These are phyloP conservation scores for Phytophthora cactorum DNA, from an alignment of 352 stramenopile genomes.

Conservation along the genomic window DNA sequence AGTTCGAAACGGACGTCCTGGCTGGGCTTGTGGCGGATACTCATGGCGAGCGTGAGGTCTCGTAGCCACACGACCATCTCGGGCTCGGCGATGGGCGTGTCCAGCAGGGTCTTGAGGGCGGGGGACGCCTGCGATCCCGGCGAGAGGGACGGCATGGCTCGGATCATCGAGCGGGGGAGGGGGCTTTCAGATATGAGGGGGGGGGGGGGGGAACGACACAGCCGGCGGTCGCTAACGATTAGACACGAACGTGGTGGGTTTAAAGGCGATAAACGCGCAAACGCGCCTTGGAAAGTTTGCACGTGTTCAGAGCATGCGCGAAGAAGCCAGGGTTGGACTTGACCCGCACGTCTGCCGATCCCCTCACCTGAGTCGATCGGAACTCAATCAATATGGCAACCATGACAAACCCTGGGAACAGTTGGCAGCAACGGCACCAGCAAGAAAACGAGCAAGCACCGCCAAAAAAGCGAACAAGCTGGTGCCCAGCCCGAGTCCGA, in stretches of 20 bases:
- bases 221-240: slow-evolving; percentile 3
- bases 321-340: slow-evolving; percentile 14
- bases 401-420: too few relatives aligned
- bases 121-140: slow-evolving; percentile 20
- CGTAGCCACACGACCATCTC: slow-evolving; percentile 33
- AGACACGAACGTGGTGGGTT: slow-evolving; percentile 2
- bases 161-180: slow-evolving; percentile 18
- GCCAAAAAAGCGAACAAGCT: not conserved
- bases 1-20: slow-evolving; percentile 29
- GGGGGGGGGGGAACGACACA: not conserved
- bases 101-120: slow-evolving; percentile 22
- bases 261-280: not conserved
- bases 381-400: too few relatives aligned
- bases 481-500: not conserved
- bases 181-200: not conserved
- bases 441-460: not conserved
- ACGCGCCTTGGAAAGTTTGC: slow-evolving; percentile 9
- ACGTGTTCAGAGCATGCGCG: slow-evolving; percentile 11
- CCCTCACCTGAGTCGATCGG: not conserved
- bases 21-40: slow-evolving; percentile 20
- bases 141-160: slow-evolving; percentile 1
- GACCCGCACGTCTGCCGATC: slow-evolving; percentile 7
- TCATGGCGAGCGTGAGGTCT: slow-evolving; percentile 29
- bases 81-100: slow-evolving; percentile 27
- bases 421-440: not conserved